Base-by-base conservation (phyloP, 2,329 filamentous ascomycete species). In the Sarocladiaceae sp. region DNA sequence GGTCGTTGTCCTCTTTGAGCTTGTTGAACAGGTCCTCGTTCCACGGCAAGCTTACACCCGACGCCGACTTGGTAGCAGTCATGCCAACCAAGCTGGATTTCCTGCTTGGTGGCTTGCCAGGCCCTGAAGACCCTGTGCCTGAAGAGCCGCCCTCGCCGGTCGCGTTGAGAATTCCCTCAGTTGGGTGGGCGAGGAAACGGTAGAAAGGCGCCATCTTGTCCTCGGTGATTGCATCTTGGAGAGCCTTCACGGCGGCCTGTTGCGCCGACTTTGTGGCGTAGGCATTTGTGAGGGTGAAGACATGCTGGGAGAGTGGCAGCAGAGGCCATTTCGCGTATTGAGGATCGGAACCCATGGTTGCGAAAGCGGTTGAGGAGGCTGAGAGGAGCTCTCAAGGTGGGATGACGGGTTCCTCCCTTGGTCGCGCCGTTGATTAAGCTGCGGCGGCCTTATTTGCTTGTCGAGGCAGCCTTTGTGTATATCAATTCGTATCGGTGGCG, bases 151-250 rank as follows among this genome's bases (percentile, higher is more conserved):
- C 78, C 65, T 95, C 89, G 58, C 88, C 88, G 36, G 84, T 73
- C 51, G 77, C 75, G 68, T 96, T 96, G 66, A 96, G 74, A 57
- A 94, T 85, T 55, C 91, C 91, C 56, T 94, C 88, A 56, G 82
- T 78, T 6, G 89, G 89, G 64, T 94, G 88, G 57, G 89, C 87
- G 49, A 95, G 80, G 69, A 92, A 88, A 65, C 86, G 84, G 75
- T 94, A 95, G 56, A 95, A 82, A 25, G 89, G 88, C 17, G 89
- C 89, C 87, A 94, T 94, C 75, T 91, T 89, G 69, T 93, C 80
- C 71, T 90, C 82, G 62, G 76, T 74, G 70, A 95, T 93, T 69
- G 87, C 88, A 80, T 92, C 85, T 76, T 92, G 87, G 54, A 95
- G 78, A 56, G 78, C 77, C 72, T 89, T 88, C 59, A 86, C 78